Evolutionary conservation across 176 grass and related monocot species (phyloP), one percentile per base, ranked within the genome.

Genomic region (Eremochloa ophiuroides): DNA sequence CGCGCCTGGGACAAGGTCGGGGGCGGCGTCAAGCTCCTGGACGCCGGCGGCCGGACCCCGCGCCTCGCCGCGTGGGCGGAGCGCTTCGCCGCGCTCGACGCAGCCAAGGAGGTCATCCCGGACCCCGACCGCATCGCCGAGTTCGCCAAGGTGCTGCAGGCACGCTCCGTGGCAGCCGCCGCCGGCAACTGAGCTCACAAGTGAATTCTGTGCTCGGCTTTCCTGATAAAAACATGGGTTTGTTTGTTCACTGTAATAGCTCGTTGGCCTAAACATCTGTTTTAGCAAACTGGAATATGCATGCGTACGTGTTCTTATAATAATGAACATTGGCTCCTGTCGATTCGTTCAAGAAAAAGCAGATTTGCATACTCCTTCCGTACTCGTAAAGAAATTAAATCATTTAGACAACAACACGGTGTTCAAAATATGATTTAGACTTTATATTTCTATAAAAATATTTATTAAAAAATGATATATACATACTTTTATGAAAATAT

Each of bases 91-190:
- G 31, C 30, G 46, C 53, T 51, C 7, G 85, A 85, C 75, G 83
- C 50, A 23, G 73, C 76, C 66, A 89, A 64, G 66, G 73, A 8
- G 12, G 39, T 76, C 20, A 22, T 80, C n/a, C 86, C 86, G 20
- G 82, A 81, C 7, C 78, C 41, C 3, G 90, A 92, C 12, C 76
- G 10, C 38, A 3, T 92, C 13, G 78, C 76, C 43, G 86, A 85
- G 69, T 71, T 37, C 16, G 60, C 35, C 23, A 88, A 79, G 39
- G 34, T 25, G 68, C 18, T 78, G 0, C 58, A 11, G 14, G 66
- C 65, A 10, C 60, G 55, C 26, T 25, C 28, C 22, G 70, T 76
- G 17, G 41, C 61, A 2, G 25, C 77, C 17, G 30, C 82, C 38
- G 65, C 68, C 8, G 8, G 11, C 65, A 85, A 81, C 68, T 85